Evolutionary conservation across 108 stramenopile species (phyloP), one percentile per base, ranked within the genome.

Genomic region (Cyclostephanos tholiformis): DNA sequence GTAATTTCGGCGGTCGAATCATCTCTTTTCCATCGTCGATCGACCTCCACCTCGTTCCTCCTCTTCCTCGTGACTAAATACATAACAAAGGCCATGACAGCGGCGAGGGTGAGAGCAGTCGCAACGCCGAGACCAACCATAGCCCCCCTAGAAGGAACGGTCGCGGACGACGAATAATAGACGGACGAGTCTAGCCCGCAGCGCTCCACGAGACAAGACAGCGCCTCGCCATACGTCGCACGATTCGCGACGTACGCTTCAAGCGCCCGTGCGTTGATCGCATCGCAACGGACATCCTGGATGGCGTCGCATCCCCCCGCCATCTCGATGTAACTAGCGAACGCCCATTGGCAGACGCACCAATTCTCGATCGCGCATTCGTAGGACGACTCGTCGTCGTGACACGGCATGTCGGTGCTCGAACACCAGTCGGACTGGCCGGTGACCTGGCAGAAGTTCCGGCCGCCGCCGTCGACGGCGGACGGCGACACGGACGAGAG

Each of bases 301-400:
- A 91, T 88, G 14, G 76, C 64, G 30, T 86, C 82, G 63, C 90
- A 91, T 3, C 88, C 90, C 9, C 88, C 88, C 6, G 88, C 85
- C 20, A 75, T 75, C 50, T 85, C 36, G 17, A 91, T 65, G 61
- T 88, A 88, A 23, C 68, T 65, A 8, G 85, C 85, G 75, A 88
- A 91, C 0, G 90, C 90, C 88, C 88, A 88, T 50, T 88, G 84
- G 48, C 88, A 88, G 53, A 86, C 88, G 59, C 86, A 86, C 86
- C 86, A 88, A 58, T 88, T 46, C 48, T 80, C 10, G 9, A 88
- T 63, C 4, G 76, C 55, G 55, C 83, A 85, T 17, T 14, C 41
- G 2, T 22, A n/a, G 1, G 64, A 43, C 12, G 43, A 55, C 0
- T 35, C 52, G 55, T 84, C 67, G 8, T 79, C 82, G 50, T 85